Percentiles rank a stretch among this genome's conserved stretches.
Conservation (phyloP, 768 basidiomycete genomes). For the Leccinum boreale region DNA sequence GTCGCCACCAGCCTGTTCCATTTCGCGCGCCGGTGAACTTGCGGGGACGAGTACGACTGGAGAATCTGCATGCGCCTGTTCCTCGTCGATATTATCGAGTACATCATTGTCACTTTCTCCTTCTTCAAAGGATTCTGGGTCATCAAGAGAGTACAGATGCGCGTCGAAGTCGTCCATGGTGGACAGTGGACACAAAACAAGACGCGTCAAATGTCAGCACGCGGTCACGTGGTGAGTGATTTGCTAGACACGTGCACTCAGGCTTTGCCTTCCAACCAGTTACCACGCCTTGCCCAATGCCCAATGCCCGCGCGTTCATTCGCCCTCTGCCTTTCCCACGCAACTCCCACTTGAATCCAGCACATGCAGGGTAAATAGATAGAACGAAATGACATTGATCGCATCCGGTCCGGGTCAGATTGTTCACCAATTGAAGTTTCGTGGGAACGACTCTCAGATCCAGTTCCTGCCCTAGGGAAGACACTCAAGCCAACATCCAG, state of each 20-base stretch:
- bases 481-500: neutral
- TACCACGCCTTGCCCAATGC: too few species aligned
- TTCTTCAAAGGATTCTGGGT: conserved; percentile 4
- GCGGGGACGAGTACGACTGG: conserved; percentile 17
- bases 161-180: conserved; percentile 26
- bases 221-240: neutral
- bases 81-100: conserved; percentile 23
- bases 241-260: neutral
- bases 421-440: neutral
- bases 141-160: conserved; percentile 21
- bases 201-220: conserved; percentile 5
- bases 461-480: neutral
- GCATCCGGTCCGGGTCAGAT: too few species aligned
- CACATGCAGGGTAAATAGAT: too few species aligned
- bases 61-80: conserved; percentile 5
- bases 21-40: conserved; percentile 7
- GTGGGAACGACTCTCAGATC: neutral
- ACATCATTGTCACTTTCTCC: conserved; percentile 21
- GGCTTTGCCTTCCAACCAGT: too few species aligned
- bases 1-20: neutral
- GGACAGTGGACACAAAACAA: neutral
- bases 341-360: too few species aligned
- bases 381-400: too few species aligned
- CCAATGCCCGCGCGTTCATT: too few species aligned
- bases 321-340: too few species aligned